Percentiles rank a stretch among this genome's conserved stretches.
Conservation (phyloP, 495 filamentous ascomycete genomes). For the Penicillium longicatenatum region DNA sequence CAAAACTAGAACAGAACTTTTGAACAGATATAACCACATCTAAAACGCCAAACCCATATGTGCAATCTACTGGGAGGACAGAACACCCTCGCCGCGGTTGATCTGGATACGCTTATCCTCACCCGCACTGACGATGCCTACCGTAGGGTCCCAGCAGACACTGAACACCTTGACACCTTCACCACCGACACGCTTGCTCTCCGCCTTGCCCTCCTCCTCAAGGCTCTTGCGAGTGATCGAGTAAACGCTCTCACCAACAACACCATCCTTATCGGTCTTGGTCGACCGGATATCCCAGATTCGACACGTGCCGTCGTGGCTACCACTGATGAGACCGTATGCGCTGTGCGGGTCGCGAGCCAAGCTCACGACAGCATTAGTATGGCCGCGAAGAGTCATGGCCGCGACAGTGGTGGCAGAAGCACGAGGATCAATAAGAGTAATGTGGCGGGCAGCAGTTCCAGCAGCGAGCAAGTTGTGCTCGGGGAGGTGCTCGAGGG, state of each 20-base stretch:
- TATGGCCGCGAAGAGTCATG: slow-evolving; percentile 88
- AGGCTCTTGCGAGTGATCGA: slow-evolving; percentile 72
- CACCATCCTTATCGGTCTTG: slow-evolving; percentile 63
- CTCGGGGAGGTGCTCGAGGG: slow-evolving; percentile 66
- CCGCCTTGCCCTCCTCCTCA: slow-evolving; percentile 50
- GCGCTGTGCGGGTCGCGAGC: slow-evolving; percentile 70
- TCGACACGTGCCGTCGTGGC: slow-evolving; percentile 85
- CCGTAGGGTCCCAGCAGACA: slow-evolving; percentile 78
- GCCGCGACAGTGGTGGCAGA: slow-evolving; percentile 71
- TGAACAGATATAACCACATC: slow-evolving; percentile 28
- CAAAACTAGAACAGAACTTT: slow-evolving; percentile 34
- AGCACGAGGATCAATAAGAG: slow-evolving; percentile 82
- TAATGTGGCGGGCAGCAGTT: slow-evolving; percentile 82
- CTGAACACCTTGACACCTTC: slow-evolving; percentile 90
- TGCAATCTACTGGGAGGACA: slow-evolving; percentile 39
- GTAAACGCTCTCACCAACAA: slow-evolving; percentile 79
- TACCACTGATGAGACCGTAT: slow-evolving; percentile 78
- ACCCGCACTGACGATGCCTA: slow-evolving; percentile 88
- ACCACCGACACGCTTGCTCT: slow-evolving; percentile 59
- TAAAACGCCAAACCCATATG: slow-evolving; percentile 40
- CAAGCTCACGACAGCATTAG: slow-evolving; percentile 76
- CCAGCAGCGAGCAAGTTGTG: slow-evolving; percentile 79
- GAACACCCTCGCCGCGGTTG: slow-evolving; percentile 63
- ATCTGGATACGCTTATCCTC: slow-evolving; percentile 94
- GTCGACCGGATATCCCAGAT: slow-evolving; percentile 88